Conservation (phyloP, 208 protist genomes). For the Naegleria gruberi region DNA sequence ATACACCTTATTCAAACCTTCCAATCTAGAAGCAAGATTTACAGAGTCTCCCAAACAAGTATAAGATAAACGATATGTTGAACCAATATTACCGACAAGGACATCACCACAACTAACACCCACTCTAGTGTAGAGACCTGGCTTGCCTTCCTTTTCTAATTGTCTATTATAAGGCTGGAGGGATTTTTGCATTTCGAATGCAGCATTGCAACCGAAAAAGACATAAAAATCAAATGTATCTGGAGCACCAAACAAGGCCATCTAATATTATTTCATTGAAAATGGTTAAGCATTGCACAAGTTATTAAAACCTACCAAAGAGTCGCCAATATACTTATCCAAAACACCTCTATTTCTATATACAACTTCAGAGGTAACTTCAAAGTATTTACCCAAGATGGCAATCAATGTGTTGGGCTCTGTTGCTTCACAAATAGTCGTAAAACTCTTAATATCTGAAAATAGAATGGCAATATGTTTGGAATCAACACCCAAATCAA, state of each 20-base stretch:
- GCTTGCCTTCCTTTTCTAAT: neutral
- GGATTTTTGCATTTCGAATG: neutral
- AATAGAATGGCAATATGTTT: neutral
- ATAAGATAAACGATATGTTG: neutral
- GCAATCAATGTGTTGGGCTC: neutral
- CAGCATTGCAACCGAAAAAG: neutral
- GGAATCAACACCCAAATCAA: neutral
- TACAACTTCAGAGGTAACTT: neutral
- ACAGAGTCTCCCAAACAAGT: conserved; percentile 5
- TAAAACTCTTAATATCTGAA: conserved; percentile 1
- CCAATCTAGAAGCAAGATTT: neutral
- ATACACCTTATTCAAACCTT: conserved; percentile 9
- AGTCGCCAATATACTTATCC: neutral
- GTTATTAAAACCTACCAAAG: neutral
- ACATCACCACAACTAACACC: neutral
- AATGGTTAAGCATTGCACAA: neutral
- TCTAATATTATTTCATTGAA: neutral
- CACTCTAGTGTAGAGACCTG: neutral
- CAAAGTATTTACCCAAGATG: neutral
- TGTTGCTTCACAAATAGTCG: neutral
- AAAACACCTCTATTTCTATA: neutral
- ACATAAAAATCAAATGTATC: neutral
- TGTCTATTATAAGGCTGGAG: neutral
- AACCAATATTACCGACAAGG: neutral
- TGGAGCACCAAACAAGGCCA: neutral